Evolutionary conservation across 2,329 filamentous ascomycete species (phyloP), one percentile per base, ranked within the genome.

Genomic region (Mycosphaerella sp.): DNA sequence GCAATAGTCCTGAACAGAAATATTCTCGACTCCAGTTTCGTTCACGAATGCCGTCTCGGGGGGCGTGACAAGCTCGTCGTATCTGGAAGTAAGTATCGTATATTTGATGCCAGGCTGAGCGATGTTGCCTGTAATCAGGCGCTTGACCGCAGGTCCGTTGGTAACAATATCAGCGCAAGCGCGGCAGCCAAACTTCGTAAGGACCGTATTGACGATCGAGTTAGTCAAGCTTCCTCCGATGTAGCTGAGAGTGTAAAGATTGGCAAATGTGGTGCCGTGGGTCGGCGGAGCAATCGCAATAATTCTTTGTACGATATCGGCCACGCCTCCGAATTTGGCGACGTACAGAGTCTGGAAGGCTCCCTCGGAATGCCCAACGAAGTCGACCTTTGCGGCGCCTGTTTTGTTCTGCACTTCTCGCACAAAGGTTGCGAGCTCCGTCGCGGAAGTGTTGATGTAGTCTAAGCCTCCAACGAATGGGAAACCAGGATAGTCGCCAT

Each of bases 21-120:
- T 36, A 45, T 62, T 61, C 47, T 55, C 44, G 1, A 60, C 60
- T 10, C 57, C 59, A 7, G 49, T 41, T 45, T 62, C 60, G 7
- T 55, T 46, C n/a, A 62, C 54, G 17, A 59, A 62, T 17, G 53
- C 50, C 9, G 58, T 61, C 3, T 43, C 43, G 2, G 50, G 41
- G 14, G 60, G 60, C n/a, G 50, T 59, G n/a, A 62, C 58, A 36
- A 62, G 44, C 52, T 62, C 54, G 43, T 62, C 60, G 41, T 56
- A 52, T 21, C 48, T 53, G 6, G 53, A 58, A 16, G 55, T 45
- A 35, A 62, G 17, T 13, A 62, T 54, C 3, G 60, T 62, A 25
- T 58, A 54, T 5, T 37, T 46, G 34, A 57, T 52, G 2, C 58
- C 57, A n/a, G 44, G 16, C 43, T 61, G 60, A 13, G 55, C 58